Conservation (phyloP, 1,284 basidiomycete species). For the Ganoderma multipileum region DNA sequence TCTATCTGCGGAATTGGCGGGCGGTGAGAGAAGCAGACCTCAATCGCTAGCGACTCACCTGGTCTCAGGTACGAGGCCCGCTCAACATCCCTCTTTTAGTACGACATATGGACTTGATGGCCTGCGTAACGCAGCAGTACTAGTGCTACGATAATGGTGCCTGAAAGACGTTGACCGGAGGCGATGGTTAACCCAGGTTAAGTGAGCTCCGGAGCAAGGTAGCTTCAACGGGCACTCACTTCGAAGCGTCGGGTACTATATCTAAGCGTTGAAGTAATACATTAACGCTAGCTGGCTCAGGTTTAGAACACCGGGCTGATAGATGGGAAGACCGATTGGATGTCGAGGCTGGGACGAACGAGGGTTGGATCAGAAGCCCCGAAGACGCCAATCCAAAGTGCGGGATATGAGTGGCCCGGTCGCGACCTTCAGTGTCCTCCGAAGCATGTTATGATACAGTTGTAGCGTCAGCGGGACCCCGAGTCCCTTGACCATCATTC, state of each 20-base stretch:
- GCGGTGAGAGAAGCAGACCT: neutral
- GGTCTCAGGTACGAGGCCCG: neutral
- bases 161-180: neutral
- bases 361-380: neutral
- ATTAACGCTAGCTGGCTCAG: neutral
- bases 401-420: neutral
- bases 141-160: neutral
- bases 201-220: neutral
- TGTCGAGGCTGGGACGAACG: neutral
- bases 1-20: neutral
- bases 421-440: neutral
- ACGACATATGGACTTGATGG: neutral
- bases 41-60: neutral
- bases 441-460: neutral
- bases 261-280: neutral
- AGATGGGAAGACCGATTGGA: neutral
- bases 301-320: neutral
- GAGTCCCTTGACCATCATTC: neutral
- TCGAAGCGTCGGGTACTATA: neutral
- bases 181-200: neutral
- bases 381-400: slow-evolving; percentile 1
- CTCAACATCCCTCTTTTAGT: neutral
- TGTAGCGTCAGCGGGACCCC: neutral
- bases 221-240: neutral
- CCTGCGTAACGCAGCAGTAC: neutral